phyloP scores from a whole-genome alignment of 768 basidiomycete species.

The Pleurotus djamor region DNA sequence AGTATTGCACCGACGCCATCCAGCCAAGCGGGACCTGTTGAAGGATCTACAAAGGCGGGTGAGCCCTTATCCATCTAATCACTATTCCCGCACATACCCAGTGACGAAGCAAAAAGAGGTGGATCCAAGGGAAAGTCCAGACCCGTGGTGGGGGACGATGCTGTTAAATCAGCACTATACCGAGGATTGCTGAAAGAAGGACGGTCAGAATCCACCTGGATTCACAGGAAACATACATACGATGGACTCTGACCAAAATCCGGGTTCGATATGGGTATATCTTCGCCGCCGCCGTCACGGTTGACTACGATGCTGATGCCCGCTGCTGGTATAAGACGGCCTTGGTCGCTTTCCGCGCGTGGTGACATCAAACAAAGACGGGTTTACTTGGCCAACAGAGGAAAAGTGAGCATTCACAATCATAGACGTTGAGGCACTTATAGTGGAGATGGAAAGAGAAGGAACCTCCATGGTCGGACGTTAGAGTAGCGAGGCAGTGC shows the following conservation, averaged over 20 bases:
- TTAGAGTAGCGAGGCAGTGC: not conserved
- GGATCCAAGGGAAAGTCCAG: not conserved
- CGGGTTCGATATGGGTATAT: not conserved
- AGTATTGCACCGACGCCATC: slow-evolving; percentile 5
- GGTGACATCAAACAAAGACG: not conserved
- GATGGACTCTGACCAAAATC: not conserved
- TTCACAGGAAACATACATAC: not conserved
- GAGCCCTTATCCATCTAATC: too few species aligned
- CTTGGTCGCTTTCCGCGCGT: not conserved
- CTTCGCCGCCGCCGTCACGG: not conserved
- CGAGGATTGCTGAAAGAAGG: not conserved
- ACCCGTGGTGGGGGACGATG: not conserved
- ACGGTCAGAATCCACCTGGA: not conserved
- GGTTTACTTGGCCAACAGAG: not conserved
- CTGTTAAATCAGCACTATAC: not conserved
- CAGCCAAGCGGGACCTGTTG: not conserved
- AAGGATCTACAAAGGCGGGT: not conserved
- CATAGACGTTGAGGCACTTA: not conserved
- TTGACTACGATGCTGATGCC: slow-evolving; percentile 9
- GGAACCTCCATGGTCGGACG: not conserved
- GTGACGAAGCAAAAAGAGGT: not conserved
- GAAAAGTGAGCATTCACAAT: not conserved
- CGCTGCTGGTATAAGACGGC: not conserved
- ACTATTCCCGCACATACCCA: not conserved
- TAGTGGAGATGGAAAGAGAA: not conserved